Evolutionary conservation across 2,329 filamentous ascomycete species (phyloP).

Genomic region (Westerdykella sp.): DNA sequence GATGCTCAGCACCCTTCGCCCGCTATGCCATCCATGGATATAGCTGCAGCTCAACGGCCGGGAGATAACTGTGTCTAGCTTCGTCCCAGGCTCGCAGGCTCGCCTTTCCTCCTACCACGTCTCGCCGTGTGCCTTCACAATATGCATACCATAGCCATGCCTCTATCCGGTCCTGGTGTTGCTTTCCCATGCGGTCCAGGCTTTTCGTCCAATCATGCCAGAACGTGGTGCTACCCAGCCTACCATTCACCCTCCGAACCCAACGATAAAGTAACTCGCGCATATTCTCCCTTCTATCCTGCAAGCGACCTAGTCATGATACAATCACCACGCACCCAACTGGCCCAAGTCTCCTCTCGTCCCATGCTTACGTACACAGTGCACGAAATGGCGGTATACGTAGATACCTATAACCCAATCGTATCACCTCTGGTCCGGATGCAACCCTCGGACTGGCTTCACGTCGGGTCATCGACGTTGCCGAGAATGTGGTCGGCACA

Average conservation of each 20-base stretch:
- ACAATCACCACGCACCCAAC: not conserved
- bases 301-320: too few relatives aligned
- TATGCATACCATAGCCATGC: too few relatives aligned
- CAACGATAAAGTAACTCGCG: not conserved
- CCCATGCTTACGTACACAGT: too few relatives aligned
- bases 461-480: constrained; percentile 13
- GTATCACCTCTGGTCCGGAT: not conserved
- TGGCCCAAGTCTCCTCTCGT: constrained; percentile 1
- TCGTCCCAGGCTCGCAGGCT: too few relatives aligned
- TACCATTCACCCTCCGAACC: not conserved
- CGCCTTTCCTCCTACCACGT: too few relatives aligned
- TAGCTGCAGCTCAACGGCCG: too few relatives aligned
- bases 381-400: not conserved
- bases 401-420: not conserved
- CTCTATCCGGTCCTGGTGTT: too few relatives aligned
- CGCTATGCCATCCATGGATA: too few relatives aligned
- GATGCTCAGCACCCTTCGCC: too few relatives aligned
- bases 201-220: constrained; percentile 30
- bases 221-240: constrained; percentile 25
- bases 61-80: too few relatives aligned
- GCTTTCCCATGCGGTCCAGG: constrained; percentile 4
- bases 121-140: too few relatives aligned
- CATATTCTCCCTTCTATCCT: not conserved
- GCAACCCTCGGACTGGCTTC: not conserved
- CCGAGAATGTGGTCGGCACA: constrained; percentile 25